phyloP scores from a whole-genome alignment of 768 basidiomycete genomes.

The Hygrophorus russula region DNA sequence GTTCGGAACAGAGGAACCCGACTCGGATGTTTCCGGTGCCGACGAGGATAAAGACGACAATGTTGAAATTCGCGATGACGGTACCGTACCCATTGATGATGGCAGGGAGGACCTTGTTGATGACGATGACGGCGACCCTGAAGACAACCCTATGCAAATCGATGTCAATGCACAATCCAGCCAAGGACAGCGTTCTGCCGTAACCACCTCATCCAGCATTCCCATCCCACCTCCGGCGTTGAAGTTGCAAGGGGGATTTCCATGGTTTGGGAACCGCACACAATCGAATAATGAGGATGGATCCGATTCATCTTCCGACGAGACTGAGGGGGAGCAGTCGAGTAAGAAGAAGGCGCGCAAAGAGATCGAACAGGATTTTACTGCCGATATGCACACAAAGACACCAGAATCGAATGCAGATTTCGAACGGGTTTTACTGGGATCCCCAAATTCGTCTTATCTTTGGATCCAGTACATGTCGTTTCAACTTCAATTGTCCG shows the following conservation, averaged over 20 bases:
- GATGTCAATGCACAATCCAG: slow-evolving; percentile 24
- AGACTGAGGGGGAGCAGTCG: slow-evolving; percentile 34
- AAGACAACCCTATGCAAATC: slow-evolving; percentile 32
- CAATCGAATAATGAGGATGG: slow-evolving; percentile 27
- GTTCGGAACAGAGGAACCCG: slow-evolving; percentile 14
- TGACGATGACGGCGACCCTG: too few relatives aligned
- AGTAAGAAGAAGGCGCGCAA: slow-evolving; percentile 52
- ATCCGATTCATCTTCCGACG: slow-evolving; percentile 33
- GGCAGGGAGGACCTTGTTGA: slow-evolving; percentile 12
- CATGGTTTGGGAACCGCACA: slow-evolving; percentile 45
- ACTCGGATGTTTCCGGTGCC: slow-evolving; percentile 14
- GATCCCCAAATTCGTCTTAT: slow-evolving; percentile 94
- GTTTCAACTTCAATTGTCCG: slow-evolving; percentile 93
- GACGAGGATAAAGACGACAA: slow-evolving; percentile 15
- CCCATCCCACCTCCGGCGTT: slow-evolving; percentile 22
- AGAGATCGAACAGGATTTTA: slow-evolving; percentile 68
- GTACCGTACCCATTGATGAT: slow-evolving; percentile 12
- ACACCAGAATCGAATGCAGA: slow-evolving; percentile 87
- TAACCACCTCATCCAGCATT: slow-evolving; percentile 5
- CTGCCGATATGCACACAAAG: slow-evolving; percentile 79
- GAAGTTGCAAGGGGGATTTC: slow-evolving; percentile 51
- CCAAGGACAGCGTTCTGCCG: slow-evolving; percentile 10
- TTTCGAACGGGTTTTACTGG: slow-evolving; percentile 87
- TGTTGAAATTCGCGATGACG: slow-evolving; percentile 9
- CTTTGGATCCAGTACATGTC: slow-evolving; percentile 99